A percentile compares a stretch with the other conserved stretches of the same genome.
phyloP scores from a whole-genome alignment of 257 asterid genomes.

The Buddleja alternifolia region DNA sequence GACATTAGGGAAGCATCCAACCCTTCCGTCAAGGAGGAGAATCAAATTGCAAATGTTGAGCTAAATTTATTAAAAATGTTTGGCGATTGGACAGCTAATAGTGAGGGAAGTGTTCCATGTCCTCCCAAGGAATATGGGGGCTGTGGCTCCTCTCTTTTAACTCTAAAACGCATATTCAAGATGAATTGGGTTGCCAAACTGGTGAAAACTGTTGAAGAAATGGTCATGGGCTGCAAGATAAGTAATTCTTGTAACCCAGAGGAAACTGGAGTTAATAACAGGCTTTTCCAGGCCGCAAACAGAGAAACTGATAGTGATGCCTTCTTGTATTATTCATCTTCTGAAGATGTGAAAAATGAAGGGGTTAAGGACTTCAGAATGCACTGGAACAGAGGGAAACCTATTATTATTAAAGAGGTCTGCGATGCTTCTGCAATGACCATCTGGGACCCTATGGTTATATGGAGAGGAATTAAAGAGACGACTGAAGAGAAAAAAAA shows the following conservation, averaged over 20 bases:
- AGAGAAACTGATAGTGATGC: conserved; percentile 62
- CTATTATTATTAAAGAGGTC: conserved; percentile 79
- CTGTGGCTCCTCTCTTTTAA: conserved; percentile 69
- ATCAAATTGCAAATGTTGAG: conserved; percentile 42
- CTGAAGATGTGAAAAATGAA: conserved; percentile 68
- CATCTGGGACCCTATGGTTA: conserved; percentile 83
- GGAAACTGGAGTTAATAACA: conserved; percentile 46
- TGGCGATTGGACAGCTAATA: conserved; percentile 66
- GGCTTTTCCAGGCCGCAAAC: conserved; percentile 57
- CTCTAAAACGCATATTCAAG: conserved; percentile 88
- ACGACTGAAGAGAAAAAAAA: conserved; percentile 75
- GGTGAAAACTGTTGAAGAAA: conserved; percentile 91
- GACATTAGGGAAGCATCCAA: conserved; percentile 72
- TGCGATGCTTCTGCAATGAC: conserved; percentile 67
- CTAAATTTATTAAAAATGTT: conserved; percentile 46
- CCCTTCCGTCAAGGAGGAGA: conserved; percentile 42
- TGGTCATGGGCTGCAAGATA: conserved; percentile 84
- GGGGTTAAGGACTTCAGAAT: conserved; percentile 78
- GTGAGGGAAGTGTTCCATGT: conserved; percentile 79
- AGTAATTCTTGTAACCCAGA: conserved; percentile 44
- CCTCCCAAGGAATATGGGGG: conserved; percentile 84
- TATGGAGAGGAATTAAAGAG: conserved; percentile 83
- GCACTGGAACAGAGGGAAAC: conserved; percentile 84
- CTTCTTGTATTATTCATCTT: conserved; percentile 66
- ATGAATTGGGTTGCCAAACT: conserved; percentile 98